These are phyloP conservation scores for Escovopsis sp. DNA, from an alignment of 2,329 filamentous ascomycete genomes.

Conservation along the genomic window DNA sequence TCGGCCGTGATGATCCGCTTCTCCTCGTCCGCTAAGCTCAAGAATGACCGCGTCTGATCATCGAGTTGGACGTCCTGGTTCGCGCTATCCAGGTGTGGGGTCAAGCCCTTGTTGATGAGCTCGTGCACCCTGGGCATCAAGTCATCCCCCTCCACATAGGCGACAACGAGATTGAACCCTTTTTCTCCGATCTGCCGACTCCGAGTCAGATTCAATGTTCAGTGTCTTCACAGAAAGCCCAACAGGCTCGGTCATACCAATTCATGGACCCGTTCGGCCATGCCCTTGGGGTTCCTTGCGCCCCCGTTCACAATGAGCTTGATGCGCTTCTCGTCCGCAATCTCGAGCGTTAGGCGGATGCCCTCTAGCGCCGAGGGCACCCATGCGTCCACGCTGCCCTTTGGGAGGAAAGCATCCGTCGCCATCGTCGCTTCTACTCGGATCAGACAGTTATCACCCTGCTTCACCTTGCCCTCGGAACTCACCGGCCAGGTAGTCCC, in stretches of 20 bases:
- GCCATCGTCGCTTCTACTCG: slow-evolving; percentile 12
- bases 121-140: slow-evolving; percentile 12
- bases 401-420: slow-evolving; percentile 6
- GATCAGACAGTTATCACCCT: neutral
- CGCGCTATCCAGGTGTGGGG: slow-evolving; percentile 9
- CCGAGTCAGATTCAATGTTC: neutral
- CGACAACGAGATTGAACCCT: slow-evolving; percentile 18
- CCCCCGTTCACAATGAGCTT: slow-evolving; percentile 43
- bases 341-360: slow-evolving; percentile 15
- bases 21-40: slow-evolving; percentile 5
- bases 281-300: slow-evolving; percentile 35
- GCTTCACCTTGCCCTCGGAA: neutral
- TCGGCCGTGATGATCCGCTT: slow-evolving; percentile 20
- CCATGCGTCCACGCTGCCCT: slow-evolving; percentile 7
- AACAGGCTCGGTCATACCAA: slow-evolving; percentile 4
- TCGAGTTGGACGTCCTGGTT: slow-evolving; percentile 10
- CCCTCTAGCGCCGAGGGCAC: slow-evolving; percentile 11
- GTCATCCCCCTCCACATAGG: slow-evolving; percentile 24
- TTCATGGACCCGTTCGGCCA: slow-evolving; percentile 23
- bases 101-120: slow-evolving; percentile 1
- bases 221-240: neutral
- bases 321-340: slow-evolving; percentile 29
- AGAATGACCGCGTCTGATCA: slow-evolving; percentile 7
- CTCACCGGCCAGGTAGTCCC: slow-evolving; percentile 34
- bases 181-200: slow-evolving; percentile 11